These are phyloP conservation scores for Plantago ovata DNA, from an alignment of 257 asterid genomes.

Conservation along the genomic window DNA sequence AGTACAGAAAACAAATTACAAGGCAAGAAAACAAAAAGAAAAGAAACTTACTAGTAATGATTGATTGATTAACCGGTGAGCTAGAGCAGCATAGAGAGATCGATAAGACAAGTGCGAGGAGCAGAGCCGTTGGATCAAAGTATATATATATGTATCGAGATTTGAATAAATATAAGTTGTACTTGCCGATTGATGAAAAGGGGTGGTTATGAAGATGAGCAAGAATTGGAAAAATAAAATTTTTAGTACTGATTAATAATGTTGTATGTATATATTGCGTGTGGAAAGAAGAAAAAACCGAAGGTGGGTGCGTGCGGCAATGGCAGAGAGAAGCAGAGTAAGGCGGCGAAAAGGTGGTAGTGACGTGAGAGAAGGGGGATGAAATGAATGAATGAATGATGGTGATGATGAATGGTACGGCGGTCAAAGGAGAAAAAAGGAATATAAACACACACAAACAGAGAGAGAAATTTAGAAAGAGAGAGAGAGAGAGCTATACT, in stretches of 20 bases:
- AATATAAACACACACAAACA: conserved; percentile 16
- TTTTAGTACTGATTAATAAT: no score
- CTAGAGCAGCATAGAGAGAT: background rate
- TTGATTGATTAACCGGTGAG: background rate
- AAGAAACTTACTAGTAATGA: background rate
- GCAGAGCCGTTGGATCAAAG: background rate
- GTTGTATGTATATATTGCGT: no score
- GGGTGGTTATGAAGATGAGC: background rate
- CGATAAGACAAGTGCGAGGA: no score
- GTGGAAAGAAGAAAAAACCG: background rate
- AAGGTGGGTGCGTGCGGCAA: no score
- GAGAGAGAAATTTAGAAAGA: no score
- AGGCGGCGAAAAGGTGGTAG: conserved; percentile 9
- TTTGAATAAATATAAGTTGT: background rate
- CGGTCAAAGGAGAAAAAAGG: conserved; percentile 33
- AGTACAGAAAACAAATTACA: no score
- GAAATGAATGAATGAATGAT: no score
- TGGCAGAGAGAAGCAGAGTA: background rate
- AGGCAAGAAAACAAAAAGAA: background rate
- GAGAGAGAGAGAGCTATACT: no score
- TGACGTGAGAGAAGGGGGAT: background rate
- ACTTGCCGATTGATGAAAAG: background rate
- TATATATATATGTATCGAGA: background rate
- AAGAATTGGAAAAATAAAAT: no score
- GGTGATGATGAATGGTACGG: conserved; percentile 37